A percentile compares a stretch with the other conserved stretches of the same genome.
phyloP scores from a whole-genome alignment of 495 filamentous ascomycete species.

The Xylaria flabelliformis region DNA sequence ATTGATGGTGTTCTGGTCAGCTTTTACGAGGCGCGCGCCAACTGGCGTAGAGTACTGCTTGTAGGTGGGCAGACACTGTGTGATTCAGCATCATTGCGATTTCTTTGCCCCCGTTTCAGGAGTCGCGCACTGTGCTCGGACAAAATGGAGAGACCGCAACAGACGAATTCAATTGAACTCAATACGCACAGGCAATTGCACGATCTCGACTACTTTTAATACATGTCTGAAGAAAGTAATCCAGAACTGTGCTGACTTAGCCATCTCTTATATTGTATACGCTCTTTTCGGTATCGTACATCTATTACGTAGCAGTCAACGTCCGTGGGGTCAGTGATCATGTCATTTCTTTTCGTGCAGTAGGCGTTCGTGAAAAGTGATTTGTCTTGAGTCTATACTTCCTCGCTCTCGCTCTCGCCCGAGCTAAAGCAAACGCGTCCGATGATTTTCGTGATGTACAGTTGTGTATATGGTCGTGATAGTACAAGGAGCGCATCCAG shows the following conservation, averaged over 20 bases:
- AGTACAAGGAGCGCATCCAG: conserved; percentile 17
- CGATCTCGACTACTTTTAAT: background rate
- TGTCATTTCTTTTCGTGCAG: background rate
- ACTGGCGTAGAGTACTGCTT: background rate
- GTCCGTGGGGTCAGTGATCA: background rate
- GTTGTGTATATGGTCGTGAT: conserved; percentile 30
- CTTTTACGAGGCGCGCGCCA: background rate
- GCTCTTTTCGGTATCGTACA: conserved; percentile 6
- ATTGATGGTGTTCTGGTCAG: background rate
- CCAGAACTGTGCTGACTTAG: background rate
- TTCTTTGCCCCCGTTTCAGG: background rate
- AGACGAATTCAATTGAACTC: background rate
- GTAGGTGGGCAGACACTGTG: background rate
- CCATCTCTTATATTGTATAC: background rate
- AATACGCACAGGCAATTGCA: background rate
- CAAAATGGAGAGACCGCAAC: too few species aligned
- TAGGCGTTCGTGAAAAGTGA: background rate
- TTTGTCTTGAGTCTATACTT: conserved; percentile 13
- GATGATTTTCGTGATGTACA: conserved; percentile 16
- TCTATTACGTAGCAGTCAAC: background rate
- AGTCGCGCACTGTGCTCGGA: background rate
- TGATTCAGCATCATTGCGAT: too few species aligned
- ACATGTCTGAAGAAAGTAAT: background rate
- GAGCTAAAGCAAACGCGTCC: background rate
- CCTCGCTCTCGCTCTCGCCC: conserved; percentile 12